Base-by-base conservation (phyloP, 225 moss, liverwort and hornwort species). In the Physcomitrium patens region DNA sequence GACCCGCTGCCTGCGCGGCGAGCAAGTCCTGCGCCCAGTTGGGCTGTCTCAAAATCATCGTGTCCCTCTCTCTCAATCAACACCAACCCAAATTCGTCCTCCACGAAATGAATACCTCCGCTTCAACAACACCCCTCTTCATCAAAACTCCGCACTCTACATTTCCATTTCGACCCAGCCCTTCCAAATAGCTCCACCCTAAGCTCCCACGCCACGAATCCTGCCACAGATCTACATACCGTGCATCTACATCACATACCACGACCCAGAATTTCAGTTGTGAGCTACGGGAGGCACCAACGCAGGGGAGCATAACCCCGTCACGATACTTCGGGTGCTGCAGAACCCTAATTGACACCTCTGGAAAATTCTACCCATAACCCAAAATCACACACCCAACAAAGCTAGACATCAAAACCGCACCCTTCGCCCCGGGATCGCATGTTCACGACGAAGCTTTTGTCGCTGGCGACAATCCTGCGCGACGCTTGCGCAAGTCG, bases 21-120 rank as follows among this genome's bases (percentile, higher is more conserved):
- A 86, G 76, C 76, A 84, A 53, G 43, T 81, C 70, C 70, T 81
- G 72, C 67, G 81, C 84, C 87, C 87, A 87, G 57, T 87, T 76
- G 0, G 87, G 84, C 60, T 87, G 87, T 72, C 81, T 62, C 67
- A 87, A 73, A 73, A 79, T 84, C 87, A 87, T 67, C 45, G 77
- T 64, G 53, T 65, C 85, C n/a, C n/a, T 14, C 77, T 41, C 17
- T n/a, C 16, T 2, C 5, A 37, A 49, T 6, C 73, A n/a, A 3
- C 19, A 22, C 55, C 76, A 5, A 59, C 76, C 14, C 81, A 19
- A 60, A 26, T 57, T 37, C 42, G 14, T 24, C 2, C 26, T 51
- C 64, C 19, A 8, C 1, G 12, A 9, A 46, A 16, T 22, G 65
- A 26, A 8, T 67, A 19, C 31, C 73, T 27, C 68, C 55, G 22